Base-by-base conservation (phyloP, 768 basidiomycete species). In the Termitomyces eurrhizus region DNA sequence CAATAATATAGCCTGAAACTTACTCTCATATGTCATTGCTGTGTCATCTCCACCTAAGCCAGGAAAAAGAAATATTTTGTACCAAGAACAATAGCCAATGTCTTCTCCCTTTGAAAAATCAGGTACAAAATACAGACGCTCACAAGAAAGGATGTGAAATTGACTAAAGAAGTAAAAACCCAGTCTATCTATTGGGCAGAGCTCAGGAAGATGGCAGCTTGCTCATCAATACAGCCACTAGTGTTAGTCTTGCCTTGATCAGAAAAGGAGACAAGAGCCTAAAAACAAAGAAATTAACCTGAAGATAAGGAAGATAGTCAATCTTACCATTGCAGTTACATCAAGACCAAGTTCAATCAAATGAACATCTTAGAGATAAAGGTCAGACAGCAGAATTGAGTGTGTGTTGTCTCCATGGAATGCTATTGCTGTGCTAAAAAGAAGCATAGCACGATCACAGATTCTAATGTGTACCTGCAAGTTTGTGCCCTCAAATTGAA, bases 361-460 rank as follows among this genome's bases (percentile, higher is more conserved):
- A 5, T 8, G 32, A 12, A 58, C 57, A 53, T 52, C 58, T 46
- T 59, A 57, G 0, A 66, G 7, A 41, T 64, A 65, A 3, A 72
- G 50, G 42, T 75, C 72, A 0, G 73, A 75, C 62, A 63, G 64
- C 0, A 66, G 53, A 9, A 74, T 52, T 0, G 41, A 33, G 9
- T 73, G 66, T 5, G 55, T 61, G 56, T 67, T 71, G 29, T 73
- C 72, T 0, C 75, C 74, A 32, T 70, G 68, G 62, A 69, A 69
- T 0, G 21, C 21, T 21, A 21, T 21, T 21, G 21, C 21, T 1
- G 1, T 21, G 21, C 21, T 21, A 21, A 21, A 21, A 21, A 21
- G 21, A 21, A 21, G 21, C 21, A 21, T 21, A 21, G 21, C 21
- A 21, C 1, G 21, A 21, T 21, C 21, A 21, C 21, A 21, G 21